Base-by-base conservation (phyloP, 768 basidiomycete genomes). In the Phlebiopsis gigantea region DNA sequence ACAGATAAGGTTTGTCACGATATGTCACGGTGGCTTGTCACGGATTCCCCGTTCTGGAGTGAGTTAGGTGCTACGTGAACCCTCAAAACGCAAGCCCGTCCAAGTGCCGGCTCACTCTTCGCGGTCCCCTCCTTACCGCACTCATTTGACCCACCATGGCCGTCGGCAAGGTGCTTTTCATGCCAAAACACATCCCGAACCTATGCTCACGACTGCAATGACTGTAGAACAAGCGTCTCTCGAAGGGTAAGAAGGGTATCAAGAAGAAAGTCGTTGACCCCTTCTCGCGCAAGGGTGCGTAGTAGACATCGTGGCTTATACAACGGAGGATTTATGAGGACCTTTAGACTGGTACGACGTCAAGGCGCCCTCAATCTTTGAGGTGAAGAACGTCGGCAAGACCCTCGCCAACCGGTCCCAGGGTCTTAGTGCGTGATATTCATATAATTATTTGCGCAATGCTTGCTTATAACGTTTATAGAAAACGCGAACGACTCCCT, bases 251-350 rank as follows among this genome's bases (percentile, higher is more conserved):
- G 84, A 95, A 95, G 81, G 93, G 93, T 73, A 87, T 98, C 81
- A 99, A 99, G 93, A 99, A 98, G 82, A 97, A 98, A 87, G 94
- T 97, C 73, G 93, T 99, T 62, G 97, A 99, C 83, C 94, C 97
- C 62, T 97, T 99, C 89, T 88, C 96, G 64, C 88, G 97, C 81
- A 99, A 99, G 79, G 96, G 96, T 95, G 66, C 59, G 77, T 61
- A 6, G 24, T 31, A 30, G 17, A n/a, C 7, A 5, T 34, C 21
- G 58, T 34, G 17, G n/a, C 31, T 24, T 9, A 5, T 15, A 24
- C 1, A 9, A 29, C n/a, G 17, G 17, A 22, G 24, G 28, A 10
- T 28, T 60, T 9, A 60, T 17, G 21, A 21, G 4, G 25, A 3
- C 25, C n/a, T 12, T 24, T 61, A 97, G 96, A 98, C 67, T 98